These are phyloP conservation scores for Saturnispora hagleri DNA, from an alignment of 805 yeast genomes.

Conservation along the genomic window DNA sequence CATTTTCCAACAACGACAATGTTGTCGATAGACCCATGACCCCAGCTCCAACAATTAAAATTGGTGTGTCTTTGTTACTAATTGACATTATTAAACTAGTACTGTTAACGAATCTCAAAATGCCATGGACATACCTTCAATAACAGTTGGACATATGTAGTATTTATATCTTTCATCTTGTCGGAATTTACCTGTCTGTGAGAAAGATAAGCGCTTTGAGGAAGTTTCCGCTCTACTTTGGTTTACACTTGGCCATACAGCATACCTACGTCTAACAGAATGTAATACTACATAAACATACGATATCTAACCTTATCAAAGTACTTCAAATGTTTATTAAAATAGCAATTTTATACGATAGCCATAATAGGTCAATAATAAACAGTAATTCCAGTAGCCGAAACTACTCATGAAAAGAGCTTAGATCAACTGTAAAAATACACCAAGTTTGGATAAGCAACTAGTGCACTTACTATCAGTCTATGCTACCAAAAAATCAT, in stretches of 20 bases:
- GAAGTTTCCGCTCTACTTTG: neutral
- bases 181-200: neutral
- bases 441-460: no score
- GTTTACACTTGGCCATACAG: neutral
- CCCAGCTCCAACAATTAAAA: slow-evolving; percentile 39
- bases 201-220: neutral
- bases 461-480: no score
- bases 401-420: neutral
- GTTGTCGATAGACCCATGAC: slow-evolving; percentile 45
- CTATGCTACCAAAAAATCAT: no score
- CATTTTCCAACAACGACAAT: slow-evolving; percentile 12
- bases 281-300: neutral
- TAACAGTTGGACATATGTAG: neutral
- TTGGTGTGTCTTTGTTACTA: slow-evolving; percentile 8
- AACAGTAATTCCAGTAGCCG: no score
- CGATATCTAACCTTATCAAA: neutral
- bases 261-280: no score
- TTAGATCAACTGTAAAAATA: no score
- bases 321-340: no score
- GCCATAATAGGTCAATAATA: no score
- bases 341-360: no score
- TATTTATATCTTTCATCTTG: neutral
- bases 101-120: no score
- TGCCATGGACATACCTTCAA: neutral
- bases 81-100: neutral